Conservation (phyloP, 352 stramenopile species). For the Phytophthora fragariae region DNA sequence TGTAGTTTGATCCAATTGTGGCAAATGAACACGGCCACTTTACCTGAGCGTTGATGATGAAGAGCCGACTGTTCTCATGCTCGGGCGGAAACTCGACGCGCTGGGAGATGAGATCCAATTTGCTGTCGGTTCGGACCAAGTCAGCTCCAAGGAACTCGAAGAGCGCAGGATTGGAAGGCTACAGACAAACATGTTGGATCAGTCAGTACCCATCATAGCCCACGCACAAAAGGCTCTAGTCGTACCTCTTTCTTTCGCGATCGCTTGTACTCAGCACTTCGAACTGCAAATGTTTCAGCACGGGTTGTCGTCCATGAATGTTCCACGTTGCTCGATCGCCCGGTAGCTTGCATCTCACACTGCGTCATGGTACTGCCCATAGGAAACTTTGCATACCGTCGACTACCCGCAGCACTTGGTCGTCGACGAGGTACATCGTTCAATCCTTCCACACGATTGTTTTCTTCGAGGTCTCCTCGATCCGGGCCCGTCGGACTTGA, state of each 20-base stretch:
- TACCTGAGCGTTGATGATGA: constrained; percentile 88
- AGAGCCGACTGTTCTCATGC: constrained; percentile 65
- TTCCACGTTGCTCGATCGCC: constrained; percentile 57
- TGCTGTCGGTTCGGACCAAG: constrained; percentile 70
- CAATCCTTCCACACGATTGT: constrained; percentile 4
- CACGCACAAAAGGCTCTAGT: not conserved
- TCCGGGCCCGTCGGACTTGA: constrained; percentile 4
- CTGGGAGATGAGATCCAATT: constrained; percentile 80
- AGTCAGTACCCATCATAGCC: not conserved
- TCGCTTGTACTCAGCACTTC: constrained; percentile 85
- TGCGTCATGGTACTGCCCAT: constrained; percentile 68
- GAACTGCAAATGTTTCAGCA: constrained; percentile 74
- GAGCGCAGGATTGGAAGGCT: constrained; percentile 64
- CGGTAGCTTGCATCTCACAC: constrained; percentile 54
- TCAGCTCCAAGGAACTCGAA: constrained; percentile 86
- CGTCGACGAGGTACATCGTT: constrained; percentile 6
- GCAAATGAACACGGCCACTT: not conserved
- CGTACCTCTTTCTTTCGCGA: constrained; percentile 79
- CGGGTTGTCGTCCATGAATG: constrained; percentile 60
- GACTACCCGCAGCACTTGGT: constrained; percentile 19
- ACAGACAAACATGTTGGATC: constrained; percentile 6
- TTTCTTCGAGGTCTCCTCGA: constrained; percentile 8
- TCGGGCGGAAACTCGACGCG: constrained; percentile 71
- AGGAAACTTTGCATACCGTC: constrained; percentile 51
- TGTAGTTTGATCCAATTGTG: not conserved